Percentiles rank a stretch among this genome's conserved stretches.
Conservation (phyloP, 805 yeast species). For the Schwanniomyces sp. region DNA sequence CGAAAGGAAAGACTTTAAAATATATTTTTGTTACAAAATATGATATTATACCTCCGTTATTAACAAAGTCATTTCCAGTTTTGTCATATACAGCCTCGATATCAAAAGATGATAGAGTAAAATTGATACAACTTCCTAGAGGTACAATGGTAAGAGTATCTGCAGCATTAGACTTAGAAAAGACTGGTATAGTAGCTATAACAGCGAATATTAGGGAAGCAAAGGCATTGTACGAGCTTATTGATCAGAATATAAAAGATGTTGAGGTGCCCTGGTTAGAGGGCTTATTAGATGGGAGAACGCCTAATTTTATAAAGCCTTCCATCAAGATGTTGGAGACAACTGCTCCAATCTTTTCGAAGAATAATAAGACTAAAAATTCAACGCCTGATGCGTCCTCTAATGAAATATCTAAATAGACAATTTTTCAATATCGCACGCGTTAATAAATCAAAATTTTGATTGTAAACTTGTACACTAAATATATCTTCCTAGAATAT, state of each 20-base stretch:
- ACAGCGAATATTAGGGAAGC: conserved; percentile 26
- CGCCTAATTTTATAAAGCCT: conserved; percentile 25
- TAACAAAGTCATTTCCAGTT: conserved; percentile 59
- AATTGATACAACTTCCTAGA: conserved; percentile 60
- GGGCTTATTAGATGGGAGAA: conserved; percentile 20
- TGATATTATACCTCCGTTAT: conserved; percentile 51
- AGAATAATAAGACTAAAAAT: conserved; percentile 13
- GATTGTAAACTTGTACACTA: neutral
- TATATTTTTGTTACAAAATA: conserved; percentile 60
- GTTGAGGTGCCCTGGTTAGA: conserved; percentile 49
- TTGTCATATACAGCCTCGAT: conserved; percentile 47
- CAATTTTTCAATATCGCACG: neutral
- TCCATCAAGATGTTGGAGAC: conserved; percentile 45
- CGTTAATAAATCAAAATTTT: neutral
- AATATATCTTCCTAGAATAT: neutral
- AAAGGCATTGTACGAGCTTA: conserved; percentile 22
- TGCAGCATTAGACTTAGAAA: conserved; percentile 22
- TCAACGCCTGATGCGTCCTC: neutral
- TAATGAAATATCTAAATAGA: neutral
- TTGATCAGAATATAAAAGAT: conserved; percentile 30
- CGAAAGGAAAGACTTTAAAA: conserved; percentile 15
- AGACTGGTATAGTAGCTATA: conserved; percentile 35
- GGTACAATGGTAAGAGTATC: conserved; percentile 35
- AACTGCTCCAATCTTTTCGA: conserved; percentile 42
- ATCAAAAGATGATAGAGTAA: conserved; percentile 35